These are phyloP conservation scores for Verticillium klebahnii DNA, from an alignment of 2,329 filamentous ascomycete genomes.

Conservation along the genomic window DNA sequence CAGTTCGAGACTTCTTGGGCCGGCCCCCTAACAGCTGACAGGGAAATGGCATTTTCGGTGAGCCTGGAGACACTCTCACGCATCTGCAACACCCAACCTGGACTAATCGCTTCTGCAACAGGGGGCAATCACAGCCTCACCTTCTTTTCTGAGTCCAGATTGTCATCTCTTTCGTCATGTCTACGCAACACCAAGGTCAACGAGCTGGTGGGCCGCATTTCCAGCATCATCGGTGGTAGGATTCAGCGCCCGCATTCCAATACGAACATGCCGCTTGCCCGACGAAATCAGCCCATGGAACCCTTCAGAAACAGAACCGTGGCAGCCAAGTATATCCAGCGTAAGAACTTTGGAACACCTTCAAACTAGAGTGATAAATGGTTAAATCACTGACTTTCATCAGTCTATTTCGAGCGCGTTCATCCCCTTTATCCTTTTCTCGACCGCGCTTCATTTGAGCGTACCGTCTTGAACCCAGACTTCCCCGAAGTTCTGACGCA, in stretches of 20 bases:
- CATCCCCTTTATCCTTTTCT: constrained; percentile 36
- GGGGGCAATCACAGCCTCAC: constrained; percentile 17
- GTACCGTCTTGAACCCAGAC: constrained; percentile 19
- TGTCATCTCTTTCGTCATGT: constrained; percentile 20
- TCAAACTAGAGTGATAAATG: too few relatives aligned
- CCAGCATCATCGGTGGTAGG: constrained; percentile 14
- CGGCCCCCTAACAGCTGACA: constrained; percentile 3
- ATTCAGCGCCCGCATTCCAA: constrained; percentile 5
- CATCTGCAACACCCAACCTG: not conserved
- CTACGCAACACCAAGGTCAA: constrained; percentile 23
- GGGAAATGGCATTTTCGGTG: constrained; percentile 23
- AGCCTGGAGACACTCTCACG: not conserved
- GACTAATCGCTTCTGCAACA: not conserved
- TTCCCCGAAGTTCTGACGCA: constrained; percentile 18
- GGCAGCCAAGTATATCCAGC: constrained; percentile 8
- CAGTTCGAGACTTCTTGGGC: not conserved
- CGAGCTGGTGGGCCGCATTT: constrained; percentile 21
- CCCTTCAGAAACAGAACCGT: constrained; percentile 1
- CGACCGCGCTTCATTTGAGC: constrained; percentile 28
- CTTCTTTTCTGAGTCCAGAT: constrained; percentile 24
- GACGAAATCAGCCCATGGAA: not conserved
- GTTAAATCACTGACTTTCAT: not conserved
- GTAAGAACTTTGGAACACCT: not conserved
- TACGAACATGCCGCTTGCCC: not conserved
- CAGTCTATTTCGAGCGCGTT: constrained; percentile 32